Evolutionary conservation across 2,329 filamentous ascomycete species (phyloP).

Genomic region (Fusarium agapanthi): DNA sequence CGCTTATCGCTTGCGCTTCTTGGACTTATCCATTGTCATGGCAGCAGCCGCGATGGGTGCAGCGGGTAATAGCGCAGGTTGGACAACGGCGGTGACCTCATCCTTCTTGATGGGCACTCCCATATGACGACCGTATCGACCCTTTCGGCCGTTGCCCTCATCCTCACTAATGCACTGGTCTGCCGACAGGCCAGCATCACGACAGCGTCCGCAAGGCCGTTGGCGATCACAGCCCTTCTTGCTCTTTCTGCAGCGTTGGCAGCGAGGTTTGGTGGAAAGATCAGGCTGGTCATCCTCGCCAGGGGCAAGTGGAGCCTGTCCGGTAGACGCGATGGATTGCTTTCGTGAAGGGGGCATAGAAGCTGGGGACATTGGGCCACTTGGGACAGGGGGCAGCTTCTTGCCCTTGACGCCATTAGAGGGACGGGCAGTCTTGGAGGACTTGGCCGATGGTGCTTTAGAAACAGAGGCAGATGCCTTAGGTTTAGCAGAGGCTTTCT

Average conservation of each 20-base stretch:
- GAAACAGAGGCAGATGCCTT: slow-evolving; percentile 47
- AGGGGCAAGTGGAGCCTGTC: slow-evolving; percentile 57
- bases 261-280: slow-evolving; percentile 93
- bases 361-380: slow-evolving; percentile 66
- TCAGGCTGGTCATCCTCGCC: slow-evolving; percentile 92
- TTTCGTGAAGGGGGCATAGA: slow-evolving; percentile 80
- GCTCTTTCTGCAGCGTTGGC: slow-evolving; percentile 98
- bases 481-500: slow-evolving; percentile 52
- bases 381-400: slow-evolving; percentile 54
- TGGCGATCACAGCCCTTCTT: slow-evolving; percentile 99
- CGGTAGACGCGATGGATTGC: slow-evolving; percentile 72
- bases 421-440: slow-evolving; percentile 54
- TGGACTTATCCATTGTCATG: slow-evolving; percentile 61
- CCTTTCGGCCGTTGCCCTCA: slow-evolving; percentile 96
- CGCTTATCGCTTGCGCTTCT: slow-evolving; percentile 68
- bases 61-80: slow-evolving; percentile 53
- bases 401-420: slow-evolving; percentile 57
- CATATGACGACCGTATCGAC: slow-evolving; percentile 82
- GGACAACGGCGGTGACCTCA: slow-evolving; percentile 54
- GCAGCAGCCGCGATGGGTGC: slow-evolving; percentile 53
- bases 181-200: slow-evolving; percentile 90
- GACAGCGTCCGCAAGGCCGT: slow-evolving; percentile 92
- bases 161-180: slow-evolving; percentile 98
- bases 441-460: slow-evolving; percentile 51
- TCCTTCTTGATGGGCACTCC: slow-evolving; percentile 70